Base-by-base conservation (phyloP, 1,139 yeast species). In the Nakaseomyces kungkrabaensis region DNA sequence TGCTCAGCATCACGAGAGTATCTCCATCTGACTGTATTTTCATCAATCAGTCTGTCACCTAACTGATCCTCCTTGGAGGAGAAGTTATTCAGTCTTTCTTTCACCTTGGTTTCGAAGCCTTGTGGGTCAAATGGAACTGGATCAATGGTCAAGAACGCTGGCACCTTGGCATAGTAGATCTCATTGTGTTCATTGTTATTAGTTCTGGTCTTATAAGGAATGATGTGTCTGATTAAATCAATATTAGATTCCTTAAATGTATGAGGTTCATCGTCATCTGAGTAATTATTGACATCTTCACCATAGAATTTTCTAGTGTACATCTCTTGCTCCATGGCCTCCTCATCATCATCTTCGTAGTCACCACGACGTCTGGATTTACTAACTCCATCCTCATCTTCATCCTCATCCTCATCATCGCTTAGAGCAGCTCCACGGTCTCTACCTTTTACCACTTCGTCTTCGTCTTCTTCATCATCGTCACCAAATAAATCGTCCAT, bases 11-110 rank as follows among this genome's bases (percentile, higher is more conserved):
- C 79, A 48, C 78, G 71, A 31, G 88, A 83, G 66, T 90, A 89
- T 68, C 95, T 80, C 98, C 98, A 92, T 61, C 97, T 78, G 37
- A 92, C 74, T 0, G 96, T 88, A 64, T 88, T 88, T 61, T 85
- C 89, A 55, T 84, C 86, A 52, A 79, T 72, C 43, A 83, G 71
- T 17, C 79, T 78, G 51, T 73, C 76, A 34, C 72, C 74, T 25
- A 74, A 71, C 41, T 79, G 77, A 51, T 72, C 73, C 49, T 78
- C 79, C 43, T 52, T 54, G 9, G 65, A 56, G 4, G 56, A 48
- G 26, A 51, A 50, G 29, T 57, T 56, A 4, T 50, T 58, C 71
- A 79, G 43, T 58, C 74, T 54, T 50, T 68, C 65, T 40, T 66
- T 67, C 11, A 74, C 68, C 24, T 65, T 66, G 5, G 65, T 68